phyloP scores from a whole-genome alignment of 805 yeast genomes.

The Ogataea henricii region DNA sequence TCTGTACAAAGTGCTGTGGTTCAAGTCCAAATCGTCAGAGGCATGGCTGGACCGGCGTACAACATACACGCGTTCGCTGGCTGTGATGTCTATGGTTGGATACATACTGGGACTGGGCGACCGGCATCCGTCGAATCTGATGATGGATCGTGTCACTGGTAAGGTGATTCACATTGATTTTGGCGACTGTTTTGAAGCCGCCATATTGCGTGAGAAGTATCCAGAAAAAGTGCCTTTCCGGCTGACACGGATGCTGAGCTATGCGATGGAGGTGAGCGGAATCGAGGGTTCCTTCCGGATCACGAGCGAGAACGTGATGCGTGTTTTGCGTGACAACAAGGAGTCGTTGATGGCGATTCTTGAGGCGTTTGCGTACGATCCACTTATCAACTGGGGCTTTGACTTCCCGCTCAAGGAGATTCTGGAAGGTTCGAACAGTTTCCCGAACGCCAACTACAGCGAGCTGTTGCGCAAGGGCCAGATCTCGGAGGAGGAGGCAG shows the following conservation, averaged over 20 bases:
- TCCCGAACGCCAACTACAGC: slow-evolving; percentile 67
- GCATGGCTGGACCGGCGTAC: slow-evolving; percentile 98
- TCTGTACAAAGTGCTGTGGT: slow-evolving; percentile 92
- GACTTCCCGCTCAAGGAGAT: slow-evolving; percentile 84
- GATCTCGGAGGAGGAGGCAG: slow-evolving; percentile 77
- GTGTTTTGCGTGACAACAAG: slow-evolving; percentile 87
- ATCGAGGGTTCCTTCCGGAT: slow-evolving; percentile 96
- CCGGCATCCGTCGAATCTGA: slow-evolving; percentile 94
- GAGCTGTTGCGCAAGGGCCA: slow-evolving; percentile 72
- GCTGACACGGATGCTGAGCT: slow-evolving; percentile 92
- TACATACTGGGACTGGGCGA: slow-evolving; percentile 96
- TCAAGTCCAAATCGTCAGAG: slow-evolving; percentile 92
- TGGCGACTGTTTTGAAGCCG: slow-evolving; percentile 99
- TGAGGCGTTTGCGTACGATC: slow-evolving; percentile 98
- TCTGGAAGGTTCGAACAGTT: slow-evolving; percentile 70
- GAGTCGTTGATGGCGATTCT: slow-evolving; percentile 97
- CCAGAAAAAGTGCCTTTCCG: slow-evolving; percentile 99
- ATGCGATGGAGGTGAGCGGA: slow-evolving; percentile 99
- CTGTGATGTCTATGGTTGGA: slow-evolving; percentile 99
- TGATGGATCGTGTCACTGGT: slow-evolving; percentile 94
- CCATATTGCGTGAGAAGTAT: slow-evolving; percentile 91
- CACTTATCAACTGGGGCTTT: slow-evolving; percentile 98
- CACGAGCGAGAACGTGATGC: slow-evolving; percentile 96
- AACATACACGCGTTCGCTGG: slow-evolving; percentile 91
- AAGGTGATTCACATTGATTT: slow-evolving; percentile 96